Percentiles rank a stretch among this genome's conserved stretches.
Evolutionary conservation across 495 filamentous ascomycete species (phyloP).

Genomic region (Xylaria nigripes): DNA sequence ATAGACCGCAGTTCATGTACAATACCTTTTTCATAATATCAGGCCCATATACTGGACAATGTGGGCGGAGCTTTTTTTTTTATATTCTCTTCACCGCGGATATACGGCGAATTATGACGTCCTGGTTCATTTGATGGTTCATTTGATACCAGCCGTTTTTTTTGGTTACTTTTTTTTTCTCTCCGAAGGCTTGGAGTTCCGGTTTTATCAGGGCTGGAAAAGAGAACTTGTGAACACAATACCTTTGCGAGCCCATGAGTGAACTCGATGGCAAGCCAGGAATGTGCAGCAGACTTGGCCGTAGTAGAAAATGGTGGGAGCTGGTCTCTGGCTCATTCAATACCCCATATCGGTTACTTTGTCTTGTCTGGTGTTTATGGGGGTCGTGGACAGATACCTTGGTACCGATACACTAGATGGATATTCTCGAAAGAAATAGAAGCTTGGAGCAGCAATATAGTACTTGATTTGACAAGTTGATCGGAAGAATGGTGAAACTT

Average conservation of each 20-base stretch:
- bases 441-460: not conserved
- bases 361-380: not conserved
- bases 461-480: not conserved
- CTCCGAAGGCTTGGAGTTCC: slow-evolving; percentile 6
- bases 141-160: slow-evolving; percentile 5
- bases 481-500: too few relatives aligned
- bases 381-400: slow-evolving; percentile 1
- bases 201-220: slow-evolving; percentile 9
- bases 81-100: slow-evolving; percentile 7
- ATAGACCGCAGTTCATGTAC: slow-evolving; percentile 8
- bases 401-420: too few relatives aligned
- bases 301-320: not conserved
- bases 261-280: not conserved
- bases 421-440: not conserved
- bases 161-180: not conserved
- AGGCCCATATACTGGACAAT: not conserved
- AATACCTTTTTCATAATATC: not conserved
- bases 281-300: not conserved
- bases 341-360: slow-evolving; percentile 5
- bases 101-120: slow-evolving; percentile 5
- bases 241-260: not conserved
- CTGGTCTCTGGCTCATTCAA: slow-evolving; percentile 9
- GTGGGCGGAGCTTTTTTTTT: slow-evolving; percentile 2
- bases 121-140: slow-evolving; percentile 5
- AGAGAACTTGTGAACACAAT: not conserved